Evolutionary conservation across 2,329 filamentous ascomycete species (phyloP).

Genomic region (Aspergillus novofumigatus): DNA sequence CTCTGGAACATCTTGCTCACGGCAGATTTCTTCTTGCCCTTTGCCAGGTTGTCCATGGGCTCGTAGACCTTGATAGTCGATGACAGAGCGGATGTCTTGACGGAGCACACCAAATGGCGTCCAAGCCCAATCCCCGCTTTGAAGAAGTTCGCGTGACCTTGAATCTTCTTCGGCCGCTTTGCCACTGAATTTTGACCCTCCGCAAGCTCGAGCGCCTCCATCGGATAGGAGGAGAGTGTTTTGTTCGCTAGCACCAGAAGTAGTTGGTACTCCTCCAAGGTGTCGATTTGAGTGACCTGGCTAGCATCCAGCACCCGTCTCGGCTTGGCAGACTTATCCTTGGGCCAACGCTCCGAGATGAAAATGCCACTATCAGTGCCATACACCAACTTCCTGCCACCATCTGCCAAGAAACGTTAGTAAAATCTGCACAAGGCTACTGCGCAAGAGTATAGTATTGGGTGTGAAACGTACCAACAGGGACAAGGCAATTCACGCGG

Average conservation of each 20-base stretch:
- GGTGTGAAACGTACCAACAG: slow-evolving; percentile 63
- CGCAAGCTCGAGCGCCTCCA: slow-evolving; percentile 79
- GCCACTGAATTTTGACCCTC: slow-evolving; percentile 68
- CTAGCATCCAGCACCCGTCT: slow-evolving; percentile 80
- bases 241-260: slow-evolving; percentile 90
- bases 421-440: background rate
- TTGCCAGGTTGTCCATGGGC: slow-evolving; percentile 89
- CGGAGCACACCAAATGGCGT: slow-evolving; percentile 89
- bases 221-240: slow-evolving; percentile 81
- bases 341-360: slow-evolving; percentile 83
- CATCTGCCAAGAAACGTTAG: slow-evolving; percentile 56
- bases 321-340: slow-evolving; percentile 69
- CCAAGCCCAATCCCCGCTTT: slow-evolving; percentile 93
- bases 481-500: slow-evolving; percentile 89
- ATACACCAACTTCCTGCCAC: slow-evolving; percentile 88
- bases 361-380: slow-evolving; percentile 94
- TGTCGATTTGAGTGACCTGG: slow-evolving; percentile 90
- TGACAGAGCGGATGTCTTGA: slow-evolving; percentile 88
- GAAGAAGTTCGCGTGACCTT: slow-evolving; percentile 97
- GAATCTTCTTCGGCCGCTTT: slow-evolving; percentile 91
- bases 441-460: background rate
- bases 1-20: slow-evolving; percentile 93
- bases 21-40: slow-evolving; percentile 92
- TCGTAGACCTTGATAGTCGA: slow-evolving; percentile 99
- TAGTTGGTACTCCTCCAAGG: slow-evolving; percentile 90